Base-by-base conservation (phyloP, 2,329 filamentous ascomycete genomes). In the Arachnomyces sp. region DNA sequence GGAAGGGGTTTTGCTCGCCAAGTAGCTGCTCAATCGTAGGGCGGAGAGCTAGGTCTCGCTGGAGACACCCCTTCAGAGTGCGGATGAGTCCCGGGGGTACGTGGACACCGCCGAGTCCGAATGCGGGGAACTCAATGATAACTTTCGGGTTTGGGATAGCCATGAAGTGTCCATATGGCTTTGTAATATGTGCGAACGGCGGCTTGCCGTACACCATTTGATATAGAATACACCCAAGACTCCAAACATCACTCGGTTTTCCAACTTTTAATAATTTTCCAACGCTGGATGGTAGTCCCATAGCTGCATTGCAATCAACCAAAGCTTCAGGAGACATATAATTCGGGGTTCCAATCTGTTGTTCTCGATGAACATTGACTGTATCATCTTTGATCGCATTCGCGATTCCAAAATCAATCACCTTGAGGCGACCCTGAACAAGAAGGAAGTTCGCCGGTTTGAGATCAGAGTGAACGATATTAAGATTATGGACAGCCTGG, bases 171-270 rank as follows among this genome's bases (percentile, higher is more conserved):
- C 85, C 80, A 68, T 94, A 86, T 55, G 82, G 86, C 63, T 90
- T 92, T 43, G 78, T 71, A 51, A 98, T 93, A 58, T 96, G 89
- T 11, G 83, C 88, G 56, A 98, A 98, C 0, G 92, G 92, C 3
- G 87, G 84, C n/a, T 83, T 75, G n/a, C 92, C 92, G 58, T 98
- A 98, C 1, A 90, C 86, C 85, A 98, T 93, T 60, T 96, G 90
- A 66, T 94, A 98, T 11, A 98, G 71, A 45, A 98, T 96, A 58
- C 92, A 98, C 13, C 92, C 92, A 11, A 98, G 67, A 59, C 84
- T 90, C 92, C 92, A 98, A 13, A 98, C 82, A 61, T 98, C 92
- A 51, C 84, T 92, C 5, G 92, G 86, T 57, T 96, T 96, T 44
- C 92, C 93, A 5, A 98, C 73, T 60, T 95, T 95, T 81, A 95